A percentile compares a stretch with the other conserved stretches of the same genome.
phyloP scores from a whole-genome alignment of 352 stramenopile species.

The Pythium rhizo-oryzae region DNA sequence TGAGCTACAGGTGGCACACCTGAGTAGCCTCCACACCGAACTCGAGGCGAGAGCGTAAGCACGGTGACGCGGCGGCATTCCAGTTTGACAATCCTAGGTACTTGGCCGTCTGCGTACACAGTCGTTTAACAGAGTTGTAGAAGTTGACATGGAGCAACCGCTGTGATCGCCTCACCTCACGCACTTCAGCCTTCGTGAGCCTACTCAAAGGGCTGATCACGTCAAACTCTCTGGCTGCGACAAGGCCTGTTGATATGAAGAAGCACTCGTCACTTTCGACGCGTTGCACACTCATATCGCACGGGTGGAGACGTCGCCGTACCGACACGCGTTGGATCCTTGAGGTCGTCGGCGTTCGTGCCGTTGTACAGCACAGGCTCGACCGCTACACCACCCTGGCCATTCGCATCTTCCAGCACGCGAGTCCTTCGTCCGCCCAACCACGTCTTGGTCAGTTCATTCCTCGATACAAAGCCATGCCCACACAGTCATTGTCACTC shows the following conservation, averaged over 20 bases:
- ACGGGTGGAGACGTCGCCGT: slow-evolving; percentile 6
- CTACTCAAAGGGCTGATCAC: slow-evolving; percentile 91
- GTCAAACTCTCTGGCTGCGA: slow-evolving; percentile 92
- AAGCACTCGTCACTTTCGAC: not conserved
- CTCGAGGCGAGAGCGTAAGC: slow-evolving; percentile 93
- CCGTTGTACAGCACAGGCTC: slow-evolving; percentile 94
- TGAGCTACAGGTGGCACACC: slow-evolving; percentile 29
- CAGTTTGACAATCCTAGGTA: slow-evolving; percentile 95
- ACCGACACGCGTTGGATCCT: slow-evolving; percentile 91
- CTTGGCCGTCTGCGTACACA: slow-evolving; percentile 61
- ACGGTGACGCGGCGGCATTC: slow-evolving; percentile 95
- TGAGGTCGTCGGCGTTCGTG: slow-evolving; percentile 95
- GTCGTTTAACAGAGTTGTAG: not conserved
- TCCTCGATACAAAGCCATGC: not conserved
- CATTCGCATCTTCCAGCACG: slow-evolving; percentile 28
- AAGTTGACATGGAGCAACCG: not conserved
- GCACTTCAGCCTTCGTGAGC: slow-evolving; percentile 91
- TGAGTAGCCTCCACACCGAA: slow-evolving; percentile 93
- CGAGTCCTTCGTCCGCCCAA: not conserved
- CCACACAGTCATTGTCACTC: not conserved
- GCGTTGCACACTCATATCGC: no score
- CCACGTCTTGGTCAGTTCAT: not conserved
- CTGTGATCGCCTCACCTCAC: slow-evolving; percentile 38
- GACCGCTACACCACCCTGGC: not conserved
- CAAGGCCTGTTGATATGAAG: slow-evolving; percentile 58